These are phyloP conservation scores for Exophiala dermatitidis DNA, from an alignment of 2,329 filamentous ascomycete species.

Conservation along the genomic window DNA sequence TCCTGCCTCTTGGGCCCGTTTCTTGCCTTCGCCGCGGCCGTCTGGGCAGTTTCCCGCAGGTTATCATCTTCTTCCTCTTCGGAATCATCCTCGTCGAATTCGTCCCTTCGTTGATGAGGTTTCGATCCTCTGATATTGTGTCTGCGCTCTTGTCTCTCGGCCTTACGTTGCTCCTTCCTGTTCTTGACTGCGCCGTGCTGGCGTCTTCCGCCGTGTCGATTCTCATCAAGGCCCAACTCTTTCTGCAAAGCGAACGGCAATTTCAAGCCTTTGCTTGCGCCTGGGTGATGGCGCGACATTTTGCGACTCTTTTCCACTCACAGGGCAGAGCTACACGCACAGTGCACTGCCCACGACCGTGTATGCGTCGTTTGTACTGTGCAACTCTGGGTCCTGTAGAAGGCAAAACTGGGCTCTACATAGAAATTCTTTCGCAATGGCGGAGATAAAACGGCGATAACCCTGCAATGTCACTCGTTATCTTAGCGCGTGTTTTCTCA, in stretches of 20 bases:
- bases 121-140: conserved; percentile 21
- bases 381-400: neutral
- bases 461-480: neutral
- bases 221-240: conserved; percentile 28
- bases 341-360: neutral
- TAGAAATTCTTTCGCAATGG: neutral
- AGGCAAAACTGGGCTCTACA: neutral
- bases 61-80: conserved; percentile 21
- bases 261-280: conserved; percentile 14
- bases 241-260: conserved; percentile 23
- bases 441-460: neutral
- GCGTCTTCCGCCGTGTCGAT: conserved; percentile 29
- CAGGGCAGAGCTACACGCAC: neutral
- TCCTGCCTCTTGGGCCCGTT: conserved; percentile 24
- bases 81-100: conserved; percentile 29
- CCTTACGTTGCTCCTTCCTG: conserved; percentile 62
- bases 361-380: neutral
- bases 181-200: conserved; percentile 23
- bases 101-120: conserved; percentile 20
- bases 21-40: conserved; percentile 1
- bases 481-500: neutral
- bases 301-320: neutral
- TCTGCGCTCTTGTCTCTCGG: conserved; percentile 57
- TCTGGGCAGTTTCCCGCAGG: neutral
- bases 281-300: conserved; percentile 14